Base-by-base conservation (phyloP, 345 rosid species). In the Acer negundo region DNA sequence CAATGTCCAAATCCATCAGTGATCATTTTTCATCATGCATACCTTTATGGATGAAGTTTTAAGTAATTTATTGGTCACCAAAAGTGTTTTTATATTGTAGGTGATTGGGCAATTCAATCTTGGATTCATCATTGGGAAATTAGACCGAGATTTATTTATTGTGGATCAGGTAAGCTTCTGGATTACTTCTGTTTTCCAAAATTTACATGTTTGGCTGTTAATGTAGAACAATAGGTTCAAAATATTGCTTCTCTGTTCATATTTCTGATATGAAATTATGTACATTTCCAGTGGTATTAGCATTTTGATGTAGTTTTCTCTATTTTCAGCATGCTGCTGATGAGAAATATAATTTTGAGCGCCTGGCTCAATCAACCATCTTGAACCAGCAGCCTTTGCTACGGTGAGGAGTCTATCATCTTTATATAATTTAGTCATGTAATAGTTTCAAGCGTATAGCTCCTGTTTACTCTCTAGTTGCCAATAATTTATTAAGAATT, bases 61-160 rank as follows among this genome's bases (percentile, higher is more conserved):
- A 35, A 11, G 61, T 7, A 16, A 70, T 59, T 62, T 62, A 67
- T 16, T 64, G 62, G 56, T 51, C 15, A 70, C 58, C 55, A 69
- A 23, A n/a, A 62, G 19, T 75, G 58, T 76, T 81, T 31, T 31
- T 59, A 28, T 80, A 76, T 69, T 58, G 7, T 76, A 94, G 99
- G 99, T 96, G 69, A 85, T 96, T 64, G 99, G 99, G 40, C 99
- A 96, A 76, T 96, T 96, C 84, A 96, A 96, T 85, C 97, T 92
- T 82, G 99, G 99, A 55, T 96, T 96, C 82, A 96, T 94, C 83
- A 86, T 96, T 83, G 98, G 94, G 58, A 96, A 90, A 88, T 76
- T 94, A 82, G 97, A 90, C 79, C 83, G 81, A 84, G 99, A 96
- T 89, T 82, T 96, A 73, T 96, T 96, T 84, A 92, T 96, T 20